Evolutionary conservation across 2,329 filamentous ascomycete species (phyloP).

Genomic region (Cryoendolithus antarcticus): DNA sequence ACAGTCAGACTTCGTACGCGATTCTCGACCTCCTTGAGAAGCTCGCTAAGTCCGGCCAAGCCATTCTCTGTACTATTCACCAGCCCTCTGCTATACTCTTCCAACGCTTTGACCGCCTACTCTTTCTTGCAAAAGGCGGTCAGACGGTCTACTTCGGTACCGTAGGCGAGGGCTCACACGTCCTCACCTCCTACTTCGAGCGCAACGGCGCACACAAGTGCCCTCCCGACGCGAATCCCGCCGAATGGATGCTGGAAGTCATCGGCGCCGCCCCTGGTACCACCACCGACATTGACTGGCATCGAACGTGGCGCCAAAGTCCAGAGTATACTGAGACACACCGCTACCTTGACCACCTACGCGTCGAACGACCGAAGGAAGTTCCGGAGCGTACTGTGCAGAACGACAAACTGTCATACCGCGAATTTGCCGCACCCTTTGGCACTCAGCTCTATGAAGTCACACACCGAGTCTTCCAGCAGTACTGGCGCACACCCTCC

Average conservation of each 20-base stretch:
- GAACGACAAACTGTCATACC: slow-evolving; percentile 45
- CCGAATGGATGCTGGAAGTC: slow-evolving; percentile 57
- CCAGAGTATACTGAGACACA: slow-evolving; percentile 34
- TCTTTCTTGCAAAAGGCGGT: slow-evolving; percentile 33
- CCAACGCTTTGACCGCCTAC: slow-evolving; percentile 32
- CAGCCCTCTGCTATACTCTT: slow-evolving; percentile 34
- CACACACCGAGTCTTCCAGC: slow-evolving; percentile 65
- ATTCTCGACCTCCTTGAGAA: slow-evolving; percentile 52
- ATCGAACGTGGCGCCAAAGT: slow-evolving; percentile 36
- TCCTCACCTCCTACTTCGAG: slow-evolving; percentile 44
- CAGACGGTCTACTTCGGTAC: slow-evolving; percentile 37
- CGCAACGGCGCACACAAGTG: slow-evolving; percentile 49
- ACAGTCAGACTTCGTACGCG: slow-evolving; percentile 51
- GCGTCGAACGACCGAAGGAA: slow-evolving; percentile 24
- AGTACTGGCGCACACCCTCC: slow-evolving; percentile 81
- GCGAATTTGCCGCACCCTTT: slow-evolving; percentile 74
- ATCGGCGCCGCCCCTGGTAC: slow-evolving; percentile 41
- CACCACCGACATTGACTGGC: slow-evolving; percentile 39
- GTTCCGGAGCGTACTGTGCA: slow-evolving; percentile 23
- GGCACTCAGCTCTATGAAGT: slow-evolving; percentile 54
- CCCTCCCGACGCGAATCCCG: slow-evolving; percentile 47
- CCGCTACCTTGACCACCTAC: slow-evolving; percentile 34
- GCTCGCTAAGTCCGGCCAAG: slow-evolving; percentile 38
- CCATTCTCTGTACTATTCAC: slow-evolving; percentile 36
- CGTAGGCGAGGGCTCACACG: slow-evolving; percentile 30